Conservation (phyloP, 495 filamentous ascomycete species). For the Articulospora tetracladia region DNA sequence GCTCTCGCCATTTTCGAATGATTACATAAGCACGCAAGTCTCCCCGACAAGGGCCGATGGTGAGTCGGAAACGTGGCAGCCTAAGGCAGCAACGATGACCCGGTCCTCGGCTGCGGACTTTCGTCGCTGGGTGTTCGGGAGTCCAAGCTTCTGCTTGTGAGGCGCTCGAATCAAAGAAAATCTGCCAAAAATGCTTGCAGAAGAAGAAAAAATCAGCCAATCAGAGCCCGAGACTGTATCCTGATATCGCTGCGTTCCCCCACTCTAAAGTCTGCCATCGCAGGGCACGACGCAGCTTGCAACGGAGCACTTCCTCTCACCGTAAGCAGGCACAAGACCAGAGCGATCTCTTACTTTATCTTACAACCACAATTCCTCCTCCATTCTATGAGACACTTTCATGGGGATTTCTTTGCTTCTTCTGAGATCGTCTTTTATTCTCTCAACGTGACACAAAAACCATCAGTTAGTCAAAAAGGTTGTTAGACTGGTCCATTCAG, state of each 20-base stretch:
- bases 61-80: too few relatives aligned
- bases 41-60: background rate
- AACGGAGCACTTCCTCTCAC: background rate
- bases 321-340: background rate
- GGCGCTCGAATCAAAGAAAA: slow-evolving; percentile 1
- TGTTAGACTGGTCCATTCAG: background rate
- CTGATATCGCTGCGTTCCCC: background rate
- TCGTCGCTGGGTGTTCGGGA: too few relatives aligned
- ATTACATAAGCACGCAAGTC: slow-evolving; percentile 1
- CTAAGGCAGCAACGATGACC: too few relatives aligned
- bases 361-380: too few relatives aligned
- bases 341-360: too few relatives aligned
- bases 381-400: too few relatives aligned
- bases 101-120: too few relatives aligned
- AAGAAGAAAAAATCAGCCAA: background rate
- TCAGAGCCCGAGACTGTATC: background rate
- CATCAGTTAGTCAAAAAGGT: background rate
- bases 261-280: background rate
- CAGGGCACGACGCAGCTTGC: background rate
- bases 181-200: background rate
- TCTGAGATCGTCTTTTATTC: background rate
- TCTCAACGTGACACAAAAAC: background rate
- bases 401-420: background rate
- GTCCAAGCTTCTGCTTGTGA: background rate
- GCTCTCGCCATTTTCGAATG: background rate